phyloP scores from a whole-genome alignment of 345 rosid species.

The Citrus maxima region DNA sequence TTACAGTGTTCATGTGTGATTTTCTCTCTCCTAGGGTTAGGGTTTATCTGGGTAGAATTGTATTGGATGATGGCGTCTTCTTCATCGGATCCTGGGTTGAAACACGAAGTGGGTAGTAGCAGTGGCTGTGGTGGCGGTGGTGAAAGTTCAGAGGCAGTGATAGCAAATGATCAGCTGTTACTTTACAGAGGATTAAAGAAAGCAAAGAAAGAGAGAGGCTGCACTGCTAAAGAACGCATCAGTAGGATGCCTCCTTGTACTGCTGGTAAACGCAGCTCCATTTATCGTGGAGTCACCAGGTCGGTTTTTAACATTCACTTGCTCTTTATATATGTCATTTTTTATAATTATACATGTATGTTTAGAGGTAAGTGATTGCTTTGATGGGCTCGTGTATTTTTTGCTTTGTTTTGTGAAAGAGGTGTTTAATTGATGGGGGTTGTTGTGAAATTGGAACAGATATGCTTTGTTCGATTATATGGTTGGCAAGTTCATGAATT shows the following conservation, averaged over 20 bases:
- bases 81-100: slow-evolving; percentile 79
- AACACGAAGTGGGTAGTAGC: slow-evolving; percentile 48
- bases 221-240: slow-evolving; percentile 98
- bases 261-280: slow-evolving; percentile 98
- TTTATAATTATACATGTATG: neutral
- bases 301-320: slow-evolving; percentile 4
- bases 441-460: neutral
- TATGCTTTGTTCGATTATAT: neutral
- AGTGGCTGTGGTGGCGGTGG: slow-evolving; percentile 32
- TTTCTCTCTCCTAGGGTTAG: slow-evolving; percentile 37
- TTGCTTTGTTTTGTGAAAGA: neutral
- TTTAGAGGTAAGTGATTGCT: neutral
- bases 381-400: neutral
- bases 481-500: neutral
- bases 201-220: slow-evolving; percentile 94
- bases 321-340: neutral
- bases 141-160: slow-evolving; percentile 66
- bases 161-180: slow-evolving; percentile 76
- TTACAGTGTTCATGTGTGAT: slow-evolving; percentile 10
- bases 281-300: slow-evolving; percentile 99
- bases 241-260: slow-evolving; percentile 99
- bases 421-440: neutral
- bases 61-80: slow-evolving; percentile 63
- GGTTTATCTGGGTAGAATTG: neutral
- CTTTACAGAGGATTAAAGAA: slow-evolving; percentile 80